phyloP scores from a whole-genome alignment of 768 basidiomycete species.

The Lactarius tabidus region DNA sequence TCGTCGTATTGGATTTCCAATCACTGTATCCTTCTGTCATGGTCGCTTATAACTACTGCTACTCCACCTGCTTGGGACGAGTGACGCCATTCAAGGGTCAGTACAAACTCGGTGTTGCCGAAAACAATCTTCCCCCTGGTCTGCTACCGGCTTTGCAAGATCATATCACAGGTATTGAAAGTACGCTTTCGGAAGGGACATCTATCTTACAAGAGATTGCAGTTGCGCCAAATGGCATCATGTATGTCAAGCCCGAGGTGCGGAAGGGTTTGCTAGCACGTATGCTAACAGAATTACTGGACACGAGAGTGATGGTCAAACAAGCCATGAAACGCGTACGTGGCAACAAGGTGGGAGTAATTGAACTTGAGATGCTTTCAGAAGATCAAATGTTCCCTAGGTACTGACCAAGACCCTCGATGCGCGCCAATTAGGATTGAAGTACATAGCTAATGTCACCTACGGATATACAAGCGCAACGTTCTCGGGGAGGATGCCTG shows the following conservation, averaged over 20 bases:
- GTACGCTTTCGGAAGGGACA: neutral
- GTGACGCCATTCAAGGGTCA: constrained; percentile 81
- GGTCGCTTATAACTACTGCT: constrained; percentile 98
- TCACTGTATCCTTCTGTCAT: constrained; percentile 95
- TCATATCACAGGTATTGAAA: constrained; percentile 64
- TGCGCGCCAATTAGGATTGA: constrained; percentile 88
- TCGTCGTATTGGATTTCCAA: constrained; percentile 94
- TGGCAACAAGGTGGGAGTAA: constrained; percentile 59
- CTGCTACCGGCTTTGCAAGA: constrained; percentile 66
- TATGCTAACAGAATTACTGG: constrained; percentile 89
- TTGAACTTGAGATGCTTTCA: constrained; percentile 10
- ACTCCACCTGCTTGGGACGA: constrained; percentile 93
- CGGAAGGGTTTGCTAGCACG: constrained; percentile 82
- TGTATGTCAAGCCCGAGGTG: constrained; percentile 84
- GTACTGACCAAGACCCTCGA: constrained; percentile 72
- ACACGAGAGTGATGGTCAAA: constrained; percentile 97
- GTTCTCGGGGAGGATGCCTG: constrained; percentile 96
- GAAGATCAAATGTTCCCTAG: constrained; percentile 37
- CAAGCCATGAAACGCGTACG: constrained; percentile 85
- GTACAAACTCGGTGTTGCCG: constrained; percentile 82
- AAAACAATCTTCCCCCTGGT: constrained; percentile 64
- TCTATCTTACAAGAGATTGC: neutral
- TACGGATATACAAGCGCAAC: constrained; percentile 96
- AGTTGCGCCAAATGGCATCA: constrained; percentile 96
- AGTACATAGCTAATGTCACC: constrained; percentile 91